Evolutionary conservation across 2,329 filamentous ascomycete genomes (phyloP), one percentile per base, ranked within the genome.

Genomic region (Trichoderma sp.): DNA sequence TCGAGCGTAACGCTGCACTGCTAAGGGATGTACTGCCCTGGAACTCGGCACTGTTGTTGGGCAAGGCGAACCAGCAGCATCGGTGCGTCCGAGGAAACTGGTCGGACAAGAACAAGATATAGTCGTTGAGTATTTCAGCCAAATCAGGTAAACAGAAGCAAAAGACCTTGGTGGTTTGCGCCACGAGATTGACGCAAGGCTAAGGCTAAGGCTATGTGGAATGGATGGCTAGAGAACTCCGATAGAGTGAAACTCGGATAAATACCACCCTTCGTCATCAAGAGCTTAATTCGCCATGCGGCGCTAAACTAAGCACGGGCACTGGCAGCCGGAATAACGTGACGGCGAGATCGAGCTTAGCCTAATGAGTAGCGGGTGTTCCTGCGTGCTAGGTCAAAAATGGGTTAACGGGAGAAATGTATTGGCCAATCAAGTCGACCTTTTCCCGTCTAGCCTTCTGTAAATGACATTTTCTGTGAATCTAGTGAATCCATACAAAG

Each of bases 21-120:
- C 84, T 83, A 83, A 77, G 81, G 80, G 78, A 81, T 82, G 69
- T 79, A 78, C 74, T 80, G 80, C 75, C 79, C 81, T 76, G 78
- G 76, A 73, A 80, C 78, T 74, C 77, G 76, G 75, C 79, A 76
- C 74, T 78, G 78, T 76, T 76, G 76, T 75, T 76, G 78, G 74
- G 78, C 78, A 76, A 79, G 76, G 76, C 79, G 77, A 79, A 79
- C 78, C 78, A 79, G 81, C 81, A 79, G 81, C 81, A 83, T 83
- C 79, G 78, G 80, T 80, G 77, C 80, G 76, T 79, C 77, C 79
- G 75, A 75, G 74, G 72, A 73, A 72, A 76, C 75, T 75, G 75
- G 72, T 76, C 75, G 74, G 73, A 74, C 72, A 69, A 73, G 73
- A 70, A 30, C 17, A 17, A 6, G 20, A 58, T 9, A 58, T 9